Base-by-base conservation (phyloP, 805 yeast species). In the Candida corydali region DNA sequence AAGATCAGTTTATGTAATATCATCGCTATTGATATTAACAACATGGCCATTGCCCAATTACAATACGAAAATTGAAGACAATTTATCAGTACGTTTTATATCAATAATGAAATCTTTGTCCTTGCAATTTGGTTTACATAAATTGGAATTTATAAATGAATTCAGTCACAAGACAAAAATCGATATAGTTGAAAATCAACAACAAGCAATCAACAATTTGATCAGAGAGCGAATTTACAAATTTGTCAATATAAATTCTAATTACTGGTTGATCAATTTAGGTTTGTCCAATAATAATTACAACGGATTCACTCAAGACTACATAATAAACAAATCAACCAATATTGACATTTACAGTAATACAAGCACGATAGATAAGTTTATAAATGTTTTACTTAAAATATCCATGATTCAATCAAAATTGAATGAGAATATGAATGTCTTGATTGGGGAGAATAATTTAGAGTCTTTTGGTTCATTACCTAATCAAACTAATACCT, bases 31-130 rank as follows among this genome's bases (percentile, higher is more conserved):
- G 29, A 55, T 68, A n/a, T 54, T 68, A 37, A 65, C 72, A 7
- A 64, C 70, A 4, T 68, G 73, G 73, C 70, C 72, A 14, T 51
- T 68, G 22, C 73, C 70, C 5, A 49, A 47, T 22, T 37, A 44
- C 14, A 40, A 53, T 22, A 52, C 54, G 22, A 53, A 49, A 25
- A 40, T 49, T 17, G 47, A 42, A 14, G 67, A 65, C 40, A 55
- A 60, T 42, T 44, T 59, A 19, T 53, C 67, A 2, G 44, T 65
- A 34, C 65, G 63, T 41, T 65, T 59, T 43, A 47, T 63, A 16
- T 57, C 69, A 14, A 51, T 63, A 22, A 59, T 63, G 64, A 66
- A 62, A 41, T 57, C 52, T 39, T 53, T 68, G 36, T 51, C 68
- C 4, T 54, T 63, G 30, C 73, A 68, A 46, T 57, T 66, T 37